Evolutionary conservation across 1,139 yeast species (phyloP), one percentile per base, ranked within the genome.

Genomic region (Lodderomyces metapsilosis): DNA sequence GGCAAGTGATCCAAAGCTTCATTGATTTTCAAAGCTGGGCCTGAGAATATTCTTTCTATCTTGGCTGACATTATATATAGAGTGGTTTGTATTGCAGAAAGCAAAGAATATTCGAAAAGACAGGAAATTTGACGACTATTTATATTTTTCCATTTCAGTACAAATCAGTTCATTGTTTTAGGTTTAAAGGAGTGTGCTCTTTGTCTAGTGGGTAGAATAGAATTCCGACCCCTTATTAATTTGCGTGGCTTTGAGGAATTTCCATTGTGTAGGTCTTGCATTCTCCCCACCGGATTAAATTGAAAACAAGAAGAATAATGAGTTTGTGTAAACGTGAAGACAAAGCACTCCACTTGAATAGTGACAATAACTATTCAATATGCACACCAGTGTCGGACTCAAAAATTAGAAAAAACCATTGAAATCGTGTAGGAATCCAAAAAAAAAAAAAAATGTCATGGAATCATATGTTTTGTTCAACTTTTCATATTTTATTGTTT

Each of bases 1-100:
- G 79, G 80, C 36, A 61, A 52, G 36, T 49, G 59, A 50, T 68
- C 76, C 50, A 71, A 61, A 42, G 59, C 56, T 30, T 44, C 52
- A 43, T 66, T 64, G 35, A 57, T 48, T 48, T 44, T 53, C 28
- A 62, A 53, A 41, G 76, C 76, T 23, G 71, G 66, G 32, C 55
- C 64, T 17, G 58, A 18, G 18, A 48, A 43, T n/a, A 36, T 23
- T 17, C 36, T 36, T 37, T 48, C 51, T 13, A 46, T 21, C 34
- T 38, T 45, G 8, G 49, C 40, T 21, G 50, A 45, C 51, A 48
- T 48, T 25, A n/a, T 25, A n/a, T 7, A 10, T 23, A 10, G 7
- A 4, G 11, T 5, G 9, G 4, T n/a, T n/a, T n/a, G n/a, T n/a
- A n/a, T n/a, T n/a, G n/a, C n/a, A n/a, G n/a, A n/a, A n/a, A n/a